Base-by-base conservation (phyloP, 1,284 basidiomycete genomes). In the Hymenochaete sp. region DNA sequence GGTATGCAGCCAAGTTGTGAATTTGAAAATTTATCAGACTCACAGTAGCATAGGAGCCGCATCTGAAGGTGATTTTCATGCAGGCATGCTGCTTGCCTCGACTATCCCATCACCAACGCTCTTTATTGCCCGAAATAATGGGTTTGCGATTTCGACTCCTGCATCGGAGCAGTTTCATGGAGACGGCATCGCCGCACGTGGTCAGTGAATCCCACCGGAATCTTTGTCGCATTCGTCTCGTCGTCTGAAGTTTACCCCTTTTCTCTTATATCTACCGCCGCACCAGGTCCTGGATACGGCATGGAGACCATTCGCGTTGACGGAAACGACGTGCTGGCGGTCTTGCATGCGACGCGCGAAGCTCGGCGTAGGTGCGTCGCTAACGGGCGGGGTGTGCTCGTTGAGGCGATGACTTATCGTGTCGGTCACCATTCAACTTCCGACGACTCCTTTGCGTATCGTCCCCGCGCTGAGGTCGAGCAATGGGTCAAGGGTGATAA, bases 391-490 rank as follows among this genome's bases (percentile, higher is more conserved):
- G 88, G 86, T 5, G 87, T 96, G 0, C 69, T 97, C 26, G 74
- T 97, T 45, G 93, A 97, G 67, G 87, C 88, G 4, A 93, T 95
- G 88, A 86, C 82, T 2, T 95, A 95, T 60, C 78, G 91, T 75
- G 82, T 96, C 3, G 87, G 92, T n/a, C 92, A 96, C 60, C 92
- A 96, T 62, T 92, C 88, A 11, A 96, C 92, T 0, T 93, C 89
- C 9, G 93, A 96, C 60, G 92, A 96, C 62, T 93, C 89, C 13
- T 90, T 86, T 56, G 90, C 90, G 21, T 96, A 96, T 63, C 78
- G 90, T 29, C 73, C 85, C 1, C 74, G 83, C 8, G 76, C 85
- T 49, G 91, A 92, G 59, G 91, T 93, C 18, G 84, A 92, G 61
- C 82, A 90, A 57, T 75, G 83, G 58, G 88, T 85, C 61, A 79